Base-by-base conservation (phyloP, 768 basidiomycete species). In the Hericium alpestre region DNA sequence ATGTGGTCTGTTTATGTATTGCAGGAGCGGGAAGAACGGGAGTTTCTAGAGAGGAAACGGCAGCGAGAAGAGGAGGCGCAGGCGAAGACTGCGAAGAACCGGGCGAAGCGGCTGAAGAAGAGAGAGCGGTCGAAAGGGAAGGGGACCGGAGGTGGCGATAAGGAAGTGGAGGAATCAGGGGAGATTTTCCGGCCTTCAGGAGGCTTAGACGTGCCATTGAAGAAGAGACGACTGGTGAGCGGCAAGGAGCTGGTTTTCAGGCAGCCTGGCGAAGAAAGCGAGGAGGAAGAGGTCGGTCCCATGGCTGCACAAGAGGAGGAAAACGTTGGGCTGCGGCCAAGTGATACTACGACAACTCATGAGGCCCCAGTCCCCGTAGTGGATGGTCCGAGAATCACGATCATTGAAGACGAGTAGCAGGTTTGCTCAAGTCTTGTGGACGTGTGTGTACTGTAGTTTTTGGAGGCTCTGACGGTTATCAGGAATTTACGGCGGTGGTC, bases 41-140 rank as follows among this genome's bases (percentile, higher is more conserved):
- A 87, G 51, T 96, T 94, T 63, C 85, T 88, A 64, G 78, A 71
- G 51, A 87, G 84, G 63, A 81, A 85, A 65, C 78, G 75, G 47
- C 87, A 85, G 59, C 79, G 84, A 25, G 85, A 90, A 38, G 84
- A 83, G 27, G 65, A 72, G 3, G 83, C 88, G 0, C 86, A 95
- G 49, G 84, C 86, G 2, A 96, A 93, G 74, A 97, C 95, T 0
- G 86, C 91, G 12, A 98, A 93, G 74, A 99, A 99, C 69, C 80
- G 96, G 18, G 89, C 90, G 15, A 97, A 90, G 69, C 75, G 96
- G 48, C 89, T 86, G 70, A 96, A 95, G 77, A 91, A 92, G 76
- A 98, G 94, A 69, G 86, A 80, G 61, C 74, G 82, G 52, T 70
- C 79, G 40, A 84, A 86, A 9, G 32, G 32, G 32, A 32, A 32